Base-by-base conservation (phyloP, 331 rosid genomes). In the Prunus yedoensis region DNA sequence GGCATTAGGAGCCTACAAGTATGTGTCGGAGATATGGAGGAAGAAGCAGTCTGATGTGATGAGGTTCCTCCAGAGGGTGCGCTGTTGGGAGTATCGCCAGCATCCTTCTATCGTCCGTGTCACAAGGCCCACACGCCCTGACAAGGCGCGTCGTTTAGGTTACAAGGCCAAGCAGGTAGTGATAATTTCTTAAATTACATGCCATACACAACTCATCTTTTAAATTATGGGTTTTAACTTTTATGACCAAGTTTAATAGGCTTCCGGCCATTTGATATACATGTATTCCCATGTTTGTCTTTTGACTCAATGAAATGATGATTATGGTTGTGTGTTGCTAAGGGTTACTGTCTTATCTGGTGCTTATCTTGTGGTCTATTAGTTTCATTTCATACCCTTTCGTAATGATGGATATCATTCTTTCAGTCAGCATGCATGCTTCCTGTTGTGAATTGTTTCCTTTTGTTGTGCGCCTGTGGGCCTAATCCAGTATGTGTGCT, bases 41-140 rank as follows among this genome's bases (percentile, higher is more conserved):
- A 92, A 90, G 91, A 92, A 92, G 65, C 96, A 92, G 38, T 87
- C 90, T 0, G 97, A 92, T 81, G 90, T 90, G 10, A 90, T 92
- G 97, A 45, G 91, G 61, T 92, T 90, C 82, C 32, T 92, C 79
- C 93, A 90, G 82, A 80, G 97, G 69, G 93, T 92, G 63, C 85
- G 97, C 88, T 90, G 96, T 71, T 90, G 96, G 97, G 97, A 90
- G 80, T 90, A 90, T 28, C 91, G 97, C 8, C 97, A 90, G 78
- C 91, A 87, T 9, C 89, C 97, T 64, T 90, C 97, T 11, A 90
- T 92, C 53, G 97, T 92, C 7, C 90, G 96, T 3, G 52, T 92
- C 52, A 92, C 93, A 0, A 75, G 87, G 76, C 96, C 97, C 10
- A 92, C 97, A 10, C 96, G 93, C 73, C 93, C 97, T 3, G 93